Base-by-base conservation (phyloP, 148 eudicot genomes). In the Camellia granthamiana region DNA sequence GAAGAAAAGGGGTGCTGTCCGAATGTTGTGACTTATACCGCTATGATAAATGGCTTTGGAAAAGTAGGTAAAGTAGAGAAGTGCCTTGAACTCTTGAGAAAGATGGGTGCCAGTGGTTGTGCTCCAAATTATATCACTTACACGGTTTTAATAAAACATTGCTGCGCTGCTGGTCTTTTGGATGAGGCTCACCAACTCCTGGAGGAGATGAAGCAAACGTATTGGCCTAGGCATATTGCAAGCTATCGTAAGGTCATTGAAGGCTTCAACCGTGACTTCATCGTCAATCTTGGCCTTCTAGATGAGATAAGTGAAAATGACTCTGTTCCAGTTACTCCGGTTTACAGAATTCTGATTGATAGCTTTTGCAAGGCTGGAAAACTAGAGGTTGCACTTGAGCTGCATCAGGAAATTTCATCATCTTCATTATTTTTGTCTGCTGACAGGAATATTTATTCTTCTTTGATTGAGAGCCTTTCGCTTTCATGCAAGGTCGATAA, bases 11-110 rank as follows among this genome's bases (percentile, higher is more conserved):
- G 97, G 41, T 91, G 97, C 74, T 86, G 42, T 66, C 99, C 99
- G 38, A 93, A 96, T 90, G 99, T 96, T 59, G 95, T 96, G 46
- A 92, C 99, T 41, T 96, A 92, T 84, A 96, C 98, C 44, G 95
- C 98, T 65, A 91, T 93, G 90, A 89, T 94, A 65, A 95, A 96
- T 85, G 99, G 98, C 41, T 89, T 87, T 85, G 98, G 98, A 59
- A 92, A 86, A 87, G 91, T 89, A 43, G 93, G 93, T 83, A 83
- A 85, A 85, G 88, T 96, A 65, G 88, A 87, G 21, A 92, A 89
- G 83, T 82, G 95, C 83, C 92, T 93, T 74, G 87, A 93, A 75
- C 81, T 96, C 59, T 89, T 92, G 72, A 72, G 81, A 62, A 77
- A 86, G 84, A 96, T 96, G 99, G 83, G 82, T 1, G 73, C 78